phyloP scores from a whole-genome alignment of 768 basidiomycete genomes.

The Cytidiella melzeri region DNA sequence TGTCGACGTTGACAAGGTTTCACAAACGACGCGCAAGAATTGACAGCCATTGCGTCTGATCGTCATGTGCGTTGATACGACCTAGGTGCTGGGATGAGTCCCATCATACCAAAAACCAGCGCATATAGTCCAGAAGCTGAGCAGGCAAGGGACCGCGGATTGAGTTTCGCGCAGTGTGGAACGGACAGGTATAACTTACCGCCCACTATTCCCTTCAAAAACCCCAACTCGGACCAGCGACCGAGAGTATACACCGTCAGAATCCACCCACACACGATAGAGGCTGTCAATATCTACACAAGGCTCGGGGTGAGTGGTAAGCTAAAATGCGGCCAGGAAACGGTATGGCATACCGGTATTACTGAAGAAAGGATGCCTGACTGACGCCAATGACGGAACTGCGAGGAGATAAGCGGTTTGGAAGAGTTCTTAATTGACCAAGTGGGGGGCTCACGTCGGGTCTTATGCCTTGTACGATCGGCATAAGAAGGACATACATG shows the following conservation, averaged over 20 bases:
- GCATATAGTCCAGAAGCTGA: constrained; percentile 67
- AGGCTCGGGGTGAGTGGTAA: background rate
- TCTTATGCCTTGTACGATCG: constrained; percentile 59
- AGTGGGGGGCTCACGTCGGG: constrained; percentile 46
- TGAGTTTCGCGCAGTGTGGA: background rate
- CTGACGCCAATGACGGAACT: constrained; percentile 74
- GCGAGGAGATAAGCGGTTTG: background rate
- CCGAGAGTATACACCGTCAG: constrained; percentile 55
- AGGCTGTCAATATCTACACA: constrained; percentile 46
- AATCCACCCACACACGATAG: constrained; percentile 68
- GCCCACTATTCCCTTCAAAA: constrained; percentile 54
- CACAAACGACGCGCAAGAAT: too few species aligned
- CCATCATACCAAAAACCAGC: constrained; percentile 67
- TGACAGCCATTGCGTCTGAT: too few species aligned
- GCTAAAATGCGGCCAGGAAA: background rate
- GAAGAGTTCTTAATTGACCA: background rate
- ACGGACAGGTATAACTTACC: constrained; percentile 33
- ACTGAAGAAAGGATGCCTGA: constrained; percentile 62
- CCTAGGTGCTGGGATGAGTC: constrained; percentile 62
- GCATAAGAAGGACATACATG: constrained; percentile 62
- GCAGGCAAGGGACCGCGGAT: background rate
- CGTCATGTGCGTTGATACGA: constrained; percentile 32
- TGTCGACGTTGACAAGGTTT: too few species aligned
- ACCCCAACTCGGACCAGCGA: constrained; percentile 63
- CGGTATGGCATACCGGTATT: constrained; percentile 42